Percentiles rank a stretch among this genome's conserved stretches.
phyloP scores from a whole-genome alignment of 1,284 basidiomycete genomes.

The Sporisorium exsertum region DNA sequence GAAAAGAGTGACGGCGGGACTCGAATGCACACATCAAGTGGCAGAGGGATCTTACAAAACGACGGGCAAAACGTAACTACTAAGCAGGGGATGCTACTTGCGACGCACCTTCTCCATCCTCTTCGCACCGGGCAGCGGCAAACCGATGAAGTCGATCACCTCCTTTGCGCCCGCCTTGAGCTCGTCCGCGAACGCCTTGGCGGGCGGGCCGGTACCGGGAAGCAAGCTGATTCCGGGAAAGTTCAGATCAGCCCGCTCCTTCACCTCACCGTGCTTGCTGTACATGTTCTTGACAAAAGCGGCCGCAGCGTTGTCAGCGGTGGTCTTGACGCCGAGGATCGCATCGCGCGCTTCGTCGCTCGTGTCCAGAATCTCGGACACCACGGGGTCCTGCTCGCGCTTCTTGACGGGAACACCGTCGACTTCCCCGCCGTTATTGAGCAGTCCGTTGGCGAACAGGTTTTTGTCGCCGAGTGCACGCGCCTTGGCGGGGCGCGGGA shows the following conservation, averaged over 20 bases:
- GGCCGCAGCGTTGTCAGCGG: constrained; percentile 23
- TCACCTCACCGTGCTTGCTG: constrained; percentile 23
- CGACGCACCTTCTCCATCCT: constrained; percentile 40
- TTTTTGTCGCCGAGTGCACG: constrained; percentile 35
- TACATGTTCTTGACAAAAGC: constrained; percentile 51
- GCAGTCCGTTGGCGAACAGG: constrained; percentile 27
- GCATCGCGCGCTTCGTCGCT: constrained; percentile 31
- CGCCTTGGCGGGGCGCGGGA: constrained; percentile 6
- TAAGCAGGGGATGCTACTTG: constrained; percentile 4
- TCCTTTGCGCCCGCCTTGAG: constrained; percentile 22
- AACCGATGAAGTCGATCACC: constrained; percentile 25
- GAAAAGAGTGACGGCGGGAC: background rate
- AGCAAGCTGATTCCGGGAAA: constrained; percentile 27
- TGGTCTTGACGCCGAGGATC: constrained; percentile 23
- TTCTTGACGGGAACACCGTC: constrained; percentile 26
- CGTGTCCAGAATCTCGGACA: constrained; percentile 16
- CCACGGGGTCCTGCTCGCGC: constrained; percentile 25
- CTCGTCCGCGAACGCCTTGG: constrained; percentile 30
- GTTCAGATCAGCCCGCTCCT: constrained; percentile 19
- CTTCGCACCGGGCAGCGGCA: constrained; percentile 35
- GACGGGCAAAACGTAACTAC: no score
- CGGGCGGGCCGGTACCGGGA: constrained; percentile 33
- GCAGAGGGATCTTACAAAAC: constrained; percentile 1
- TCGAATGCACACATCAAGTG: background rate
- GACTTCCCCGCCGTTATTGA: constrained; percentile 14